A percentile compares a stretch with the other conserved stretches of the same genome.
Evolutionary conservation across 2,329 filamentous ascomycete genomes (phyloP).

Genomic region (Epichloe sibirici): DNA sequence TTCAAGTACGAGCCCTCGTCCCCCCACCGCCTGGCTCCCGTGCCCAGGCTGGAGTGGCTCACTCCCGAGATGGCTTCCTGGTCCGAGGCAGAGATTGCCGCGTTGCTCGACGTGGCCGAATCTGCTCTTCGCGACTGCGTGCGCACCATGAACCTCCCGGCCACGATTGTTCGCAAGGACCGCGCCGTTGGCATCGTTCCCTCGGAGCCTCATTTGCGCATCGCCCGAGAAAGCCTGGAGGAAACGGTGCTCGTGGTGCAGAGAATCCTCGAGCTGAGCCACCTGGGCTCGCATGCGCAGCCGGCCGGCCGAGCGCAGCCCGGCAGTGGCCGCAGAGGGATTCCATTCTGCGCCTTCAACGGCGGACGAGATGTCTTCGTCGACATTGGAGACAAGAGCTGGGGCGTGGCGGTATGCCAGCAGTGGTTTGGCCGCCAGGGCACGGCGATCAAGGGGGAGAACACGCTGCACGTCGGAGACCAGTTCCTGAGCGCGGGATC

Average conservation of each 20-base stretch:
- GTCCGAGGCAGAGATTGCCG: constrained; percentile 63
- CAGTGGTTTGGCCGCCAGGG: constrained; percentile 59
- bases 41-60: constrained; percentile 57
- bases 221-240: constrained; percentile 80
- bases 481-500: constrained; percentile 92
- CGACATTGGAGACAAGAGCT: constrained; percentile 95
- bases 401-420: constrained; percentile 89
- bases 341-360: constrained; percentile 97
- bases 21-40: constrained; percentile 55
- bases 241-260: constrained; percentile 93
- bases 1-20: constrained; percentile 62
- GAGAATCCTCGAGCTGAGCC: constrained; percentile 77
- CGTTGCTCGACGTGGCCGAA: constrained; percentile 83
- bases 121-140: constrained; percentile 72
- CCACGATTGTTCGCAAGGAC: constrained; percentile 74
- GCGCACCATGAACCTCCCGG: constrained; percentile 65
- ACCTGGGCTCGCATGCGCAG: constrained; percentile 28
- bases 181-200: constrained; percentile 72
- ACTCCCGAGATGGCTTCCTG: constrained; percentile 67
- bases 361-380: constrained; percentile 96
- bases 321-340: constrained; percentile 14
- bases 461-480: constrained; percentile 89
- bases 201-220: constrained; percentile 44
- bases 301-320: constrained; percentile 13
- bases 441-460: constrained; percentile 52